Conservation (phyloP, 2,329 filamentous ascomycete genomes). For the Lecanicillium sp. region DNA sequence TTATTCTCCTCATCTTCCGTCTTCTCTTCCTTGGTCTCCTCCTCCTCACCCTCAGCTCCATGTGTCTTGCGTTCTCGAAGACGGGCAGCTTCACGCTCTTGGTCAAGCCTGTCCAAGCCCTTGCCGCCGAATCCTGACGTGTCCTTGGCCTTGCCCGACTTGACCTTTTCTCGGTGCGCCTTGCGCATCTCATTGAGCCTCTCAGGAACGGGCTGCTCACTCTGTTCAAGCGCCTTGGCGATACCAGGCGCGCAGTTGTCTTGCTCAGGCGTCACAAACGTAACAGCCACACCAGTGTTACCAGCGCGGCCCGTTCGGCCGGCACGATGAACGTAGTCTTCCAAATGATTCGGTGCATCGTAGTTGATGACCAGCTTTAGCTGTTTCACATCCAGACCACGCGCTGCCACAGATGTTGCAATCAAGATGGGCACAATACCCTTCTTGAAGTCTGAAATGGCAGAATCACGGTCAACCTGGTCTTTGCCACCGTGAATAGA, state of each 20-base stretch:
- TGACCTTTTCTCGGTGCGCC: constrained; percentile 81
- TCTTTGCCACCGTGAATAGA: constrained; percentile 93
- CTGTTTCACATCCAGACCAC: constrained; percentile 92
- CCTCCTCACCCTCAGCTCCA: constrained; percentile 77
- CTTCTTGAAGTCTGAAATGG: constrained; percentile 87
- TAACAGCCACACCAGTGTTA: constrained; percentile 90
- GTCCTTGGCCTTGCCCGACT: constrained; percentile 83
- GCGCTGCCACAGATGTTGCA: constrained; percentile 90
- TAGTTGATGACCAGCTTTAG: constrained; percentile 95
- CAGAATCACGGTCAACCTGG: constrained; percentile 86
- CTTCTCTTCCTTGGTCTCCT: constrained; percentile 68
- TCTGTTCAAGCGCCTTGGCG: constrained; percentile 85
- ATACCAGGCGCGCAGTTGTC: constrained; percentile 86
- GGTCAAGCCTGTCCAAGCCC: constrained; percentile 83
- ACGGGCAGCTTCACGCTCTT: constrained; percentile 80
- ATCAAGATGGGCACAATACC: constrained; percentile 85
- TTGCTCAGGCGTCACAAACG: constrained; percentile 85
- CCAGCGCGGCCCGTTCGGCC: constrained; percentile 91
- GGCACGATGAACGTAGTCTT: constrained; percentile 93
- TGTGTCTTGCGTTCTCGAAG: constrained; percentile 81
- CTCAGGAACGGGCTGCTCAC: constrained; percentile 74
- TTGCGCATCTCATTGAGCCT: constrained; percentile 56
- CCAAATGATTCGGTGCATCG: constrained; percentile 85
- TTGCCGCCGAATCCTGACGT: constrained; percentile 90
- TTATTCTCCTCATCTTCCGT: constrained; percentile 61